These are phyloP conservation scores for Lathyrus sativus DNA, from an alignment of 306 rosid genomes.

Conservation along the genomic window DNA sequence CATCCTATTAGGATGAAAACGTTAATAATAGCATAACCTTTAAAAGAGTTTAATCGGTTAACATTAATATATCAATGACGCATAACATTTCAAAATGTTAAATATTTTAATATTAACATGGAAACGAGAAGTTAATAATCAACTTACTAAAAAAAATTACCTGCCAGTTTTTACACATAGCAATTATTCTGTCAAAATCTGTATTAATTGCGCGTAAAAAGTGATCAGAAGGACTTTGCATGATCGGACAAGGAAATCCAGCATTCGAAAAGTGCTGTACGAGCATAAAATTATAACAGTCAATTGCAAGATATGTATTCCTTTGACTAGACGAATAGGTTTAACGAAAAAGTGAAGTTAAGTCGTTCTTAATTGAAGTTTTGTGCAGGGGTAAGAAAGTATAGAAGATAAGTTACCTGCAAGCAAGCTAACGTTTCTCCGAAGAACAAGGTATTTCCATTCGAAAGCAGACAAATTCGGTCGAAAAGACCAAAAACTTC, in stretches of 20 bases:
- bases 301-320: background rate
- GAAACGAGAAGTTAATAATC: slow-evolving; percentile 20
- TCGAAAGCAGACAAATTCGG: slow-evolving; percentile 95
- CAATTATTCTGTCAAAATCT: slow-evolving; percentile 95
- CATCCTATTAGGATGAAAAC: slow-evolving; percentile 63
- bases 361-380: slow-evolving; percentile 17
- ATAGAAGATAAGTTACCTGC: slow-evolving; percentile 63
- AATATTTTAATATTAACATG: slow-evolving; percentile 3
- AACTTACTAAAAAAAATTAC: slow-evolving; percentile 45
- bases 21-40: slow-evolving; percentile 29
- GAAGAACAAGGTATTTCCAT: slow-evolving; percentile 94
- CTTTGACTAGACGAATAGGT: background rate
- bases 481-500: slow-evolving; percentile 99
- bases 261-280: slow-evolving; percentile 98
- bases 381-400: background rate
- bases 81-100: slow-evolving; percentile 8
- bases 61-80: slow-evolving; percentile 11
- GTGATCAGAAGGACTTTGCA: slow-evolving; percentile 99
- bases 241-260: slow-evolving; percentile 99
- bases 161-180: slow-evolving; percentile 99
- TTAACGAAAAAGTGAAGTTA: background rate
- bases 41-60: slow-evolving; percentile 1
- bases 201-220: slow-evolving; percentile 96
- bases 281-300: slow-evolving; percentile 42
- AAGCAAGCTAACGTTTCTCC: slow-evolving; percentile 98